Conservation (phyloP, 2,329 filamentous ascomycete species). For the Malbranchea zuffiana region DNA sequence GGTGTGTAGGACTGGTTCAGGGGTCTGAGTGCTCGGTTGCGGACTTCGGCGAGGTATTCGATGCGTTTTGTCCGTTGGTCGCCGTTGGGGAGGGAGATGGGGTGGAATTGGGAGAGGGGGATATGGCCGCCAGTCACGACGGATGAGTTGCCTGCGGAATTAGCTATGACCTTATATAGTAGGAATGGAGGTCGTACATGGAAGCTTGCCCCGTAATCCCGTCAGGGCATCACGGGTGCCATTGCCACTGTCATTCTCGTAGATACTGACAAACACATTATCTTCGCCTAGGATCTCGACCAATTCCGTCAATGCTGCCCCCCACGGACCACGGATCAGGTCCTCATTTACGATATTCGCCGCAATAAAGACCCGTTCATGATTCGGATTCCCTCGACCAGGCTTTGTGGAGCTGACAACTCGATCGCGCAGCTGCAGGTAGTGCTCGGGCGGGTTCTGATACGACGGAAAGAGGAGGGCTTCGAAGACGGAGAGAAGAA, state of each 20-base stretch:
- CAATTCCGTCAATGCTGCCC: slow-evolving; percentile 8
- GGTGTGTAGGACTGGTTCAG: slow-evolving; percentile 7
- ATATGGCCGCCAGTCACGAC: slow-evolving; percentile 11
- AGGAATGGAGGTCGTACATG: slow-evolving; percentile 4
- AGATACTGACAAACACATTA: slow-evolving; percentile 14
- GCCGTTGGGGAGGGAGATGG: slow-evolving; percentile 3
- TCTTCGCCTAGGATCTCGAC: slow-evolving; percentile 8
- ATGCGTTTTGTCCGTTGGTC: slow-evolving; percentile 10
- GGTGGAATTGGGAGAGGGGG: slow-evolving; percentile 4
- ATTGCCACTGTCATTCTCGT: slow-evolving; percentile 12
- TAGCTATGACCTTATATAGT: too few relatives aligned
- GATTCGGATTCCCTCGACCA: slow-evolving; percentile 9
- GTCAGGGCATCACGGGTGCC: slow-evolving; percentile 9
- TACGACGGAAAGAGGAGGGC: slow-evolving; percentile 10
- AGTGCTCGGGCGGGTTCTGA: slow-evolving; percentile 9
- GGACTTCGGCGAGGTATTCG: slow-evolving; percentile 11
- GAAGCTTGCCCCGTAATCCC: slow-evolving; percentile 7
- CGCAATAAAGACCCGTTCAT: slow-evolving; percentile 12
- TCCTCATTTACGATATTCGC: slow-evolving; percentile 12
- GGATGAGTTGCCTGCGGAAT: slow-evolving; percentile 13
- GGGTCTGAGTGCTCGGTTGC: slow-evolving; percentile 10
- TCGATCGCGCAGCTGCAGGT: slow-evolving; percentile 1
- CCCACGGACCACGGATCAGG: slow-evolving; percentile 10
- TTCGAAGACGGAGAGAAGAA: slow-evolving; percentile 7
- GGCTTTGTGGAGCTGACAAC: neutral